Conservation (phyloP, 495 filamentous ascomycete genomes). For the Neurospora sp. region DNA sequence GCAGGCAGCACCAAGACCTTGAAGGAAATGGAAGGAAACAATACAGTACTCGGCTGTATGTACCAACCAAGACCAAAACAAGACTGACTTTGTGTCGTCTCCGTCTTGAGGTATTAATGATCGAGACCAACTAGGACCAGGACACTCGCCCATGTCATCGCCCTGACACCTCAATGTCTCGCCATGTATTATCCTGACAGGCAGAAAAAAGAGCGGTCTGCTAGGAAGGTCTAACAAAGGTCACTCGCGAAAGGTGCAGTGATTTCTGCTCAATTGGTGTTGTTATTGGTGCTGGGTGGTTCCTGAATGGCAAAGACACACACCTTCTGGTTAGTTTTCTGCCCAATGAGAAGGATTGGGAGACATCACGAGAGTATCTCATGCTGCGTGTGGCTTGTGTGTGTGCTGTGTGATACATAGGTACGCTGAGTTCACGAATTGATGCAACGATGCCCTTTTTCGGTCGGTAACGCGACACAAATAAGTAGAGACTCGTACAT, state of each 20-base stretch:
- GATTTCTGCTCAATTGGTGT: neutral
- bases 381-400: constrained; percentile 9
- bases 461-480: neutral
- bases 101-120: neutral
- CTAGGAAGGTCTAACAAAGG: neutral
- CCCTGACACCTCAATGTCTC: neutral
- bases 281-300: neutral
- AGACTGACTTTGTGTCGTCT: neutral
- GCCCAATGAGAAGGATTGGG: constrained; percentile 6
- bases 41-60: neutral
- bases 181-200: neutral
- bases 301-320: neutral
- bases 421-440: neutral
- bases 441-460: neutral
- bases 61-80: too few species aligned
- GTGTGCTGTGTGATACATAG: neutral
- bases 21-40: neutral
- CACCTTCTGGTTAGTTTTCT: neutral
- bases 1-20: too few species aligned
- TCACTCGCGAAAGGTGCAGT: neutral
- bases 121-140: neutral
- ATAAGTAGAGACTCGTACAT: neutral
- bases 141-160: neutral
- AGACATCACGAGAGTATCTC: constrained; percentile 15
- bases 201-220: neutral